Percentiles rank a stretch among this genome's conserved stretches.
Conservation (phyloP, 257 asterid species). For the Solanum rostratum region DNA sequence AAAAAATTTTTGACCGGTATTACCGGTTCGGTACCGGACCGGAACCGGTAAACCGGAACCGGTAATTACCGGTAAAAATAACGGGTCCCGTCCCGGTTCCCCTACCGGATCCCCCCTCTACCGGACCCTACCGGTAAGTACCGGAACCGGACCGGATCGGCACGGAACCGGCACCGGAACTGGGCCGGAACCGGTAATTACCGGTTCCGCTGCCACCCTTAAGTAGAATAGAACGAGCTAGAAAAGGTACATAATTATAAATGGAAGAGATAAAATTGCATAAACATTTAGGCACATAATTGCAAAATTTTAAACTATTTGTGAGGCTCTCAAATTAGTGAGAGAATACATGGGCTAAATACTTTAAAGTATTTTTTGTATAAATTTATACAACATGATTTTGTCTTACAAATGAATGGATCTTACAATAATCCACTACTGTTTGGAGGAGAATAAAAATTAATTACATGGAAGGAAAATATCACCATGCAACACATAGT, state of each 20-base stretch:
- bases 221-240: background rate
- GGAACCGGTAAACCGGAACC: no score
- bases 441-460: background rate
- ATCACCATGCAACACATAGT: background rate
- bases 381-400: background rate
- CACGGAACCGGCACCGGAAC: no score
- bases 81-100: no score
- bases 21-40: no score
- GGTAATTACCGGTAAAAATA: no score
- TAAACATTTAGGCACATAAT: background rate
- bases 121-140: no score
- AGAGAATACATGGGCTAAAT: background rate
- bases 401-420: background rate
- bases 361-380: background rate
- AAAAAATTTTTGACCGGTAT: no score
- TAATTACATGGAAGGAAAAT: background rate
- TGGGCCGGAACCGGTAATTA: no score
- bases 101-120: no score
- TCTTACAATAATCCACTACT: background rate
- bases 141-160: no score
- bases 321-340: background rate
- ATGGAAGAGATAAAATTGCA: background rate
- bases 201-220: no score
- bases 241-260: background rate
- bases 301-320: background rate